Conservation (phyloP, 768 basidiomycete species). For the Serendipita sp. region DNA sequence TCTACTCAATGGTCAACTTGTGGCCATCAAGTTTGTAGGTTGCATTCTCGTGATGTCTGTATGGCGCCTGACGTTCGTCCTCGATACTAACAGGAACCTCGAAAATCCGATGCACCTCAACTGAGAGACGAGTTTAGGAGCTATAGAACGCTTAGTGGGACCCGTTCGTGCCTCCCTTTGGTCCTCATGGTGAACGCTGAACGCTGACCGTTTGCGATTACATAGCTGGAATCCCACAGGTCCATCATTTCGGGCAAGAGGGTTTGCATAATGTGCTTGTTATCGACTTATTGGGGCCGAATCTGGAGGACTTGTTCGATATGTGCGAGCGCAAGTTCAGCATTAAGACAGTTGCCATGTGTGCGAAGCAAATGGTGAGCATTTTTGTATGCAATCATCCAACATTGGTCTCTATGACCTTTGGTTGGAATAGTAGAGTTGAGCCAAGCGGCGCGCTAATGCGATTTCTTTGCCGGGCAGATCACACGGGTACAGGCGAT, state of each 20-base stretch:
- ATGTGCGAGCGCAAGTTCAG: constrained; percentile 98
- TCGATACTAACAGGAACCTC: constrained; percentile 71
- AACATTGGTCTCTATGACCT: too few species aligned
- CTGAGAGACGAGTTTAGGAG: constrained; percentile 96
- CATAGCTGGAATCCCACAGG: constrained; percentile 97
- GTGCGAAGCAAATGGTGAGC: constrained; percentile 94
- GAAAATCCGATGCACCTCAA: constrained; percentile 94
- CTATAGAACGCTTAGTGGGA: constrained; percentile 78
- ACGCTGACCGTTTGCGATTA: neutral
- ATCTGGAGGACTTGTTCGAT: constrained; percentile 94
- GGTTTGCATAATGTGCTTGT: constrained; percentile 95
- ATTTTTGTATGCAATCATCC: neutral
- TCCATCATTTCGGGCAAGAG: constrained; percentile 99
- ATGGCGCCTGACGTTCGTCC: constrained; percentile 11
- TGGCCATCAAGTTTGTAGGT: constrained; percentile 99
- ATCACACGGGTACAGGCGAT: constrained; percentile 91
- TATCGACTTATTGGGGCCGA: constrained; percentile 93
- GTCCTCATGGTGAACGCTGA: constrained; percentile 36
- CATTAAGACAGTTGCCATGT: constrained; percentile 94
- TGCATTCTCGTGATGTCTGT: neutral
- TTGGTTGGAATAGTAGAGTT: too few species aligned
- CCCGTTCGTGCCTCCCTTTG: constrained; percentile 65
- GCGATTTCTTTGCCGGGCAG: constrained; percentile 24
- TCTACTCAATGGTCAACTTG: constrained; percentile 58
- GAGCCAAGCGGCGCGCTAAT: constrained; percentile 94